phyloP scores from a whole-genome alignment of 768 basidiomycete genomes.

The Astraeus odoratus region DNA sequence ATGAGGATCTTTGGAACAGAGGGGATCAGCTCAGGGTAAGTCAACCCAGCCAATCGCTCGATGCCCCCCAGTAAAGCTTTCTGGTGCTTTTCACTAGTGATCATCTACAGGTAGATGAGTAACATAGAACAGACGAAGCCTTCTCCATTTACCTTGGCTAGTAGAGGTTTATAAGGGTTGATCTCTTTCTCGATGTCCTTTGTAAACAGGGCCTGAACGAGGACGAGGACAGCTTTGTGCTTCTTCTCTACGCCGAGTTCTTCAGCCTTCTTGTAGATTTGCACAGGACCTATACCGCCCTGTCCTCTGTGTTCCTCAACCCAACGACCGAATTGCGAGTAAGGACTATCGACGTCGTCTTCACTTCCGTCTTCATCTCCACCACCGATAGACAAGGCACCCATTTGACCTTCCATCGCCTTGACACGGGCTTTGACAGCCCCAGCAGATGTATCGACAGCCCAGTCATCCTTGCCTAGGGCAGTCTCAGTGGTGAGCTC shows the following conservation, averaged over 20 bases:
- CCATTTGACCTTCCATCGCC: constrained; percentile 55
- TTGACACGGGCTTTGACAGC: constrained; percentile 81
- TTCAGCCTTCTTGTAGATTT: constrained; percentile 83
- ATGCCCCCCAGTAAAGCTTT: constrained; percentile 91
- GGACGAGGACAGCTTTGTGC: constrained; percentile 79
- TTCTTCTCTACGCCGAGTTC: constrained; percentile 92
- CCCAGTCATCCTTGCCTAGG: constrained; percentile 75
- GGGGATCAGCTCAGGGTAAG: constrained; percentile 63
- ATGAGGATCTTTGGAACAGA: constrained; percentile 88
- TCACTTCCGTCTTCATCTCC: constrained; percentile 86
- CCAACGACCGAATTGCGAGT: constrained; percentile 79
- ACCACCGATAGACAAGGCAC: constrained; percentile 39
- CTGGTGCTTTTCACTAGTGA: constrained; percentile 90
- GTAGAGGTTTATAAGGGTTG: constrained; percentile 54
- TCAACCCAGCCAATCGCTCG: constrained; percentile 76
- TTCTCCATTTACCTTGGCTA: constrained; percentile 57
- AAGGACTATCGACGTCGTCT: constrained; percentile 82
- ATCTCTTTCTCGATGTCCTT: constrained; percentile 63
- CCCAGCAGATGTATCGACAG: constrained; percentile 84
- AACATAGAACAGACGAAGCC: neutral
- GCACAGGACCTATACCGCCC: constrained; percentile 35
- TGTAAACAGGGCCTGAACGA: constrained; percentile 82
- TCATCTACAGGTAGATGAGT: constrained; percentile 47
- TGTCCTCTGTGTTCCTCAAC: constrained; percentile 60
- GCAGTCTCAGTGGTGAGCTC: constrained; percentile 59